phyloP scores from a whole-genome alignment of 2,329 filamentous ascomycete genomes.

The Diaporthe velutina region DNA sequence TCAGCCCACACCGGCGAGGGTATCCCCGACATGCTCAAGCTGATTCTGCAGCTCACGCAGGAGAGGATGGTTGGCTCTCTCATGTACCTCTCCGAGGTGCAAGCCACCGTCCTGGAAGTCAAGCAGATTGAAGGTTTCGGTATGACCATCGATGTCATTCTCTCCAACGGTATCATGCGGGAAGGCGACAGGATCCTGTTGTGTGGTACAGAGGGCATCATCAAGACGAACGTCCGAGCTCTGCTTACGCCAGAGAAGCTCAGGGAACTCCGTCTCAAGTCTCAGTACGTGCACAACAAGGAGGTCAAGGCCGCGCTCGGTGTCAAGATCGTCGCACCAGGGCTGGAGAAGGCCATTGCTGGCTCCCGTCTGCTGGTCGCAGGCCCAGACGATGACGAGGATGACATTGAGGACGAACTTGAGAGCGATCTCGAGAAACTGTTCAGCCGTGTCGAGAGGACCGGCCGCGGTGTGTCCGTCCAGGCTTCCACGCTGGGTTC shows the following conservation, averaged over 20 bases:
- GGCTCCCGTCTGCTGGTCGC: slow-evolving; percentile 95
- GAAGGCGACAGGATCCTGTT: slow-evolving; percentile 96
- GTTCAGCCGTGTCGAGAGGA: slow-evolving; percentile 91
- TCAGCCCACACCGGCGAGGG: slow-evolving; percentile 99
- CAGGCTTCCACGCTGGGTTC: slow-evolving; percentile 98
- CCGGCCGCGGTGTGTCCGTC: slow-evolving; percentile 94
- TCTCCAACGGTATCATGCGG: slow-evolving; percentile 93
- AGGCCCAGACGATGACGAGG: slow-evolving; percentile 94
- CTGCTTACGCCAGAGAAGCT: slow-evolving; percentile 93
- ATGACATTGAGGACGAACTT: slow-evolving; percentile 96
- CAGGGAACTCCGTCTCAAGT: slow-evolving; percentile 95
- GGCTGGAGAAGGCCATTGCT: slow-evolving; percentile 94
- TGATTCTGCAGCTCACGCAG: slow-evolving; percentile 91
- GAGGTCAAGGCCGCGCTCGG: slow-evolving; percentile 98
- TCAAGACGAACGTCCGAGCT: slow-evolving; percentile 94
- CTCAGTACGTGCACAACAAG: slow-evolving; percentile 98
- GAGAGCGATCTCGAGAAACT: slow-evolving; percentile 94
- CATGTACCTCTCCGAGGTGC: slow-evolving; percentile 98
- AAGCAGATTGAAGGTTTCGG: slow-evolving; percentile 99
- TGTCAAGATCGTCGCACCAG: slow-evolving; percentile 98
- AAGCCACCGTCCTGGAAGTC: slow-evolving; percentile 97
- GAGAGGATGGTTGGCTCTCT: slow-evolving; percentile 97
- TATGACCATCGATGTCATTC: slow-evolving; percentile 97
- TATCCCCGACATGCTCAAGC: slow-evolving; percentile 98
- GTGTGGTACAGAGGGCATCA: slow-evolving; percentile 96